Evolutionary conservation across 768 basidiomycete genomes (phyloP).

Genomic region (Hygrocybe coccinea): DNA sequence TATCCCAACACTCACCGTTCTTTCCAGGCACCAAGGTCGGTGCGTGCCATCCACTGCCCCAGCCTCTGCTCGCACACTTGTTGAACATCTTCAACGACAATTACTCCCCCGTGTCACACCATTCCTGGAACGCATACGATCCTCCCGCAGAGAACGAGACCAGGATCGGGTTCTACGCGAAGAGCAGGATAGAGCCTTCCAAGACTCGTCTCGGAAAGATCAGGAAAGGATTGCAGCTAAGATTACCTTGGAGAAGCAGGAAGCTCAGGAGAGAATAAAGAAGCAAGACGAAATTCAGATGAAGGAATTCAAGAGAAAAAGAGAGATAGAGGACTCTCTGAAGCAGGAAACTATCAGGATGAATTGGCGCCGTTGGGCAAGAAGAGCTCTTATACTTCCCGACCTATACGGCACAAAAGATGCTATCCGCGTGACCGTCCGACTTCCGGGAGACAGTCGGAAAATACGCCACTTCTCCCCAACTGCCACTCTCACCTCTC

Average conservation of each 20-base stretch:
- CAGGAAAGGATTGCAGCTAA: constrained; percentile 39
- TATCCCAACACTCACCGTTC: constrained; percentile 62
- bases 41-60: constrained; percentile 36
- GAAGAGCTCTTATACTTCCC: constrained; percentile 41
- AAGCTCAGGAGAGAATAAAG: constrained; percentile 26
- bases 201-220: constrained; percentile 56
- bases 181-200: constrained; percentile 79
- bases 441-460: constrained; percentile 54
- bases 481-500: constrained; percentile 48
- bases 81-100: constrained; percentile 60
- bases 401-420: constrained; percentile 20
- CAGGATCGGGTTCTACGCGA: constrained; percentile 61
- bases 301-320: constrained; percentile 25
- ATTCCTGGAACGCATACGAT: constrained; percentile 60
- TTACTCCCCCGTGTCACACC: constrained; percentile 79
- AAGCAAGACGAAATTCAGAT: constrained; percentile 16
- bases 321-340: constrained; percentile 33
- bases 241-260: constrained; percentile 19
- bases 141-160: constrained; percentile 45
- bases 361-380: constrained; percentile 59
- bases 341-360: constrained; percentile 34
- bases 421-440: constrained; percentile 44
- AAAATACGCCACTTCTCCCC: constrained; percentile 53
- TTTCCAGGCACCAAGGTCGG: constrained; percentile 81
- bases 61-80: constrained; percentile 61